Evolutionary conservation across 345 rosid genomes (phyloP), one percentile per base, ranked within the genome.

Genomic region (Dimocarpus longan): DNA sequence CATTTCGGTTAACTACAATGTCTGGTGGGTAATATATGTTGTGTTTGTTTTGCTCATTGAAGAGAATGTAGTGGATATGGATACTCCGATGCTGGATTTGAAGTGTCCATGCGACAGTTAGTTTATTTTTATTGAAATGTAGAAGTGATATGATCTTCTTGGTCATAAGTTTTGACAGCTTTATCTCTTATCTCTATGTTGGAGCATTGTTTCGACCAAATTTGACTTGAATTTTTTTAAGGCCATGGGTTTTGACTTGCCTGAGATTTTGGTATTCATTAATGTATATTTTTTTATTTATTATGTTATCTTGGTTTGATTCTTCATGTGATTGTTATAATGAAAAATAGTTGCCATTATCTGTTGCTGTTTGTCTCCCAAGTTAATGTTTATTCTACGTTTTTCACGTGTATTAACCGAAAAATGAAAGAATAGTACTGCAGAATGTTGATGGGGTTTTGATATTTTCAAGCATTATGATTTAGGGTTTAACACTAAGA

Each of bases 11-110:
- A 60, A 19, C 65, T 10, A 76, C 67, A 83, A 85, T 86, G 91
- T 68, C 82, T 79, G 88, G 89, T 89, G 82, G 83, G 85, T 77
- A 79, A 69, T 82, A 67, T 19, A 11, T 66, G 52, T 15, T 66
- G 74, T 62, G 74, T 75, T 78, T 78, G 70, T 40, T 43, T 16
- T 72, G 76, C 50, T 76, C 66, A 6, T 46, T 74, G 37, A 52
- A 65, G 72, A 75, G 28, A 48, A 70, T 67, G 78, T 71, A 15
- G 52, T 73, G 15, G 64, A 56, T 40, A 50, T 24, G 15, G 24
- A 24, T 77, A 44, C 72, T 65, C 72, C 64, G 65, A 68, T 15
- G 69, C 59, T 48, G 80, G 66, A 78, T 50, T 74, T 74, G 24
- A 73, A 64, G 8, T 71, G 50, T 82, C 77, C 65, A 44, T 43